A percentile compares a stretch with the other conserved stretches of the same genome.
These are phyloP conservation scores for Epicoccum nigrum DNA, from an alignment of 2,329 filamentous ascomycete genomes.

Conservation along the genomic window DNA sequence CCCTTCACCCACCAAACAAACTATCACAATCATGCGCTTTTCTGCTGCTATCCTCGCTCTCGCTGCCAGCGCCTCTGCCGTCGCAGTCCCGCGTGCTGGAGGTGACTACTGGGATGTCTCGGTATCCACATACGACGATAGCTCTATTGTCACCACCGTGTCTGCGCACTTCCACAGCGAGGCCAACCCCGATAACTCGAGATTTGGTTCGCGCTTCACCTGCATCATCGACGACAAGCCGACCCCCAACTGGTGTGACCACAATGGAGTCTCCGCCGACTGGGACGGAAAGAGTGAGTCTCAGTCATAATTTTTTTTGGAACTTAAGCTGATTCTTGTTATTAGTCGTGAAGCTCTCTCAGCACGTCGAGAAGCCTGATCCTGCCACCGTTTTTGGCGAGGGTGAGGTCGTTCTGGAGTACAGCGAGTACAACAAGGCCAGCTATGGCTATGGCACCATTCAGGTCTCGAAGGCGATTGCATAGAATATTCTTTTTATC, in stretches of 20 bases:
- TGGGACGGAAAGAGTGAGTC: constrained; percentile 10
- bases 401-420: not conserved
- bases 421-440: not conserved
- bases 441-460: not conserved
- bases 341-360: constrained; percentile 3
- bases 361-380: constrained; percentile 1
- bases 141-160: not conserved
- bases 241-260: constrained; percentile 3
- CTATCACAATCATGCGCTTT: constrained; percentile 3
- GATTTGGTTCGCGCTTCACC: not conserved
- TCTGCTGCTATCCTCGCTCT: constrained; percentile 5
- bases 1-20: not conserved
- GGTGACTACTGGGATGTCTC: not conserved
- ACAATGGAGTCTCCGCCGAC: not conserved
- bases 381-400: constrained; percentile 2
- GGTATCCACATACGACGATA: not conserved
- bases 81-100: not conserved
- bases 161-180: not conserved
- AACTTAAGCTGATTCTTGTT: too few species aligned
- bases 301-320: not conserved
- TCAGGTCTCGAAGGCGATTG: not conserved
- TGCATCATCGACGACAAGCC: not conserved
- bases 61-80: constrained; percentile 6
- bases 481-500: not conserved
- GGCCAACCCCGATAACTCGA: constrained; percentile 2